Evolutionary conservation across 2,329 filamentous ascomycete genomes (phyloP).

Genomic region (Pseudogymnoascus sp.): DNA sequence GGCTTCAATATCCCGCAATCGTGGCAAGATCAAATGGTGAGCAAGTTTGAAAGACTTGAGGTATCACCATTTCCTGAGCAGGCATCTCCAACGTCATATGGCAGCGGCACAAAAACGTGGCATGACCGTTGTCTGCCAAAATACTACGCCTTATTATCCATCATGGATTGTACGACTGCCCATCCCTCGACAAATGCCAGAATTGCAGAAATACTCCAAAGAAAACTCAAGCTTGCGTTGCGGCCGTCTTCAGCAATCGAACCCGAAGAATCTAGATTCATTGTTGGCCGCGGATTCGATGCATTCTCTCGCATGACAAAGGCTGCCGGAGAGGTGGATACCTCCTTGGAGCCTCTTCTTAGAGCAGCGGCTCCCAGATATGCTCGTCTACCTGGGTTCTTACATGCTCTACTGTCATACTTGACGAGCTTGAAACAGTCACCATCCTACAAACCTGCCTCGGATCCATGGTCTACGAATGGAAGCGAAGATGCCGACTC

Average conservation of each 20-base stretch:
- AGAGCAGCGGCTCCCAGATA: slow-evolving; percentile 60
- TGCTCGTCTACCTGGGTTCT: slow-evolving; percentile 56
- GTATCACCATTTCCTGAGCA: slow-evolving; percentile 58
- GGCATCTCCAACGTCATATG: slow-evolving; percentile 42
- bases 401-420: slow-evolving; percentile 55
- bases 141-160: slow-evolving; percentile 58
- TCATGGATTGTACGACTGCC: slow-evolving; percentile 54
- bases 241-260: slow-evolving; percentile 51
- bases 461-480: slow-evolving; percentile 8
- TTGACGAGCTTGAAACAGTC: slow-evolving; percentile 29
- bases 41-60: slow-evolving; percentile 59
- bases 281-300: slow-evolving; percentile 66
- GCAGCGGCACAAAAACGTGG: slow-evolving; percentile 56
- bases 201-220: slow-evolving; percentile 57
- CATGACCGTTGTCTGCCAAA: slow-evolving; percentile 57
- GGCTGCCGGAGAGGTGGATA: slow-evolving; percentile 49
- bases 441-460: slow-evolving; percentile 10
- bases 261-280: slow-evolving; percentile 62
- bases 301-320: slow-evolving; percentile 62
- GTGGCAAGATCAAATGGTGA: slow-evolving; percentile 67
- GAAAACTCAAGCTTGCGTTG: slow-evolving; percentile 58
- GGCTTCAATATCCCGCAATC: slow-evolving; percentile 52
- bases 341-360: slow-evolving; percentile 56
- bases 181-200: slow-evolving; percentile 60
- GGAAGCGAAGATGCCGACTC: slow-evolving; percentile 45